Evolutionary conservation across 1,139 yeast genomes (phyloP).

Genomic region (Geotrichum aggregatum): DNA sequence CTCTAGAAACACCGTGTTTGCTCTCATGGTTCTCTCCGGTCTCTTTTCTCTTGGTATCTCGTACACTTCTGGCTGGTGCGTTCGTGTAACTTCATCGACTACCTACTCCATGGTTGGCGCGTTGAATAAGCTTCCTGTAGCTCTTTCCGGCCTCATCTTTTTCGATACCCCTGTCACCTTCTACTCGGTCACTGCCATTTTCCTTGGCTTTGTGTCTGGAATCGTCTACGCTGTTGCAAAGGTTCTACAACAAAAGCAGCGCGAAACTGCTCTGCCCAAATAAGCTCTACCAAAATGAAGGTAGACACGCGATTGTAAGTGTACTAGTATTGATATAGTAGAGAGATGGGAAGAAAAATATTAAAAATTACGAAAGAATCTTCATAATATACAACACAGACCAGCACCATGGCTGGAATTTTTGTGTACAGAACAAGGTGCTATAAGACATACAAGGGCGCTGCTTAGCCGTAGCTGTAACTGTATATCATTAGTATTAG

Average conservation of each 20-base stretch:
- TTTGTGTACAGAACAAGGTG: no score
- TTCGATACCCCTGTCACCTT: constrained; percentile 94
- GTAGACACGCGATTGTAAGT: no score
- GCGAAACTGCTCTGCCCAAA: constrained; percentile 34
- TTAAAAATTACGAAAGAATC: no score
- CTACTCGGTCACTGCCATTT: constrained; percentile 83
- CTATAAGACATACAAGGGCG: no score
- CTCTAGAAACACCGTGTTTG: constrained; percentile 59
- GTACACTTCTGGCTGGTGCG: constrained; percentile 99
- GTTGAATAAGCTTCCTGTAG: constrained; percentile 94
- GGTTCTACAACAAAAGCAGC: constrained; percentile 63
- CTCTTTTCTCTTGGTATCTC: constrained; percentile 93
- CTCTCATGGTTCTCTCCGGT: constrained; percentile 89
- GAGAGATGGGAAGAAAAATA: no score
- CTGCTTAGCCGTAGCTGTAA: no score
- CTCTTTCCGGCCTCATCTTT: constrained; percentile 87
- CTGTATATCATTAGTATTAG: no score
- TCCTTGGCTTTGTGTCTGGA: constrained; percentile 91
- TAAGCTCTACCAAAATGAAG: no score
- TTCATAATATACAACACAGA: no score
- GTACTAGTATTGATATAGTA: no score
- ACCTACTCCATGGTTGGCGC: constrained; percentile 99
- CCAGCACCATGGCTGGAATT: no score
- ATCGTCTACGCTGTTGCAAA: constrained; percentile 91
- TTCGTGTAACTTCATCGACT: constrained; percentile 95